phyloP scores from a whole-genome alignment of 2,329 filamentous ascomycete species.

The Cercospora brassicicola region DNA sequence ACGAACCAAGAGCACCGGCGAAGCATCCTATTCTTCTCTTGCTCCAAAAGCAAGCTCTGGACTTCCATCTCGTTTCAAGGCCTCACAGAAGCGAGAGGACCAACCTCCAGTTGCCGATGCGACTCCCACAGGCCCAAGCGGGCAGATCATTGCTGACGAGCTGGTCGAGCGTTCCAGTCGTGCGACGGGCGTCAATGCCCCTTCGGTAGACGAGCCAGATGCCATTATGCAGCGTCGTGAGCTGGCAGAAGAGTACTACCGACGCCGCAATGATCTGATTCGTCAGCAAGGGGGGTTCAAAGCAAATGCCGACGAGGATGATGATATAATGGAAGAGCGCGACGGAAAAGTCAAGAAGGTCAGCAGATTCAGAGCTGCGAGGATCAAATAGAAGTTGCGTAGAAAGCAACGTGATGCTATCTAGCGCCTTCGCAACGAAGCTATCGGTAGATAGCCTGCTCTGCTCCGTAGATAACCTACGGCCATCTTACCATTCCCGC shows the following conservation, averaged over 20 bases:
- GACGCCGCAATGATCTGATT: constrained; percentile 78
- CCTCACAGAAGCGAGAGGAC: neutral
- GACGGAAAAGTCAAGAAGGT: constrained; percentile 43
- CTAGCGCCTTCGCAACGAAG: neutral
- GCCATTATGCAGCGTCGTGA: constrained; percentile 71
- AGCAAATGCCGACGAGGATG: constrained; percentile 54
- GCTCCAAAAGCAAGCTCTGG: neutral
- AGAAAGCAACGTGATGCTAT: neutral
- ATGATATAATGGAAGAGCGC: constrained; percentile 57
- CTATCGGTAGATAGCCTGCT: neutral
- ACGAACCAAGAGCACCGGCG: constrained; percentile 29
- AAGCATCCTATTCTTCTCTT: neutral
- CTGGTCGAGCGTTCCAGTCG: constrained; percentile 53
- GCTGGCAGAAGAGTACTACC: constrained; percentile 79
- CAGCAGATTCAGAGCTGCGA: constrained; percentile 42
- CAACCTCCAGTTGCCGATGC: neutral
- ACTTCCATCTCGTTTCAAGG: neutral
- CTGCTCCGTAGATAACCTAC: no score
- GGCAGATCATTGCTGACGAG: constrained; percentile 48
- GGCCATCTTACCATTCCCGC: neutral
- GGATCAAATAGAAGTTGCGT: constrained; percentile 27
- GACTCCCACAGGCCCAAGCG: constrained; percentile 26
- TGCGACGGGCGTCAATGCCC: constrained; percentile 29
- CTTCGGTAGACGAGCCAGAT: constrained; percentile 52
- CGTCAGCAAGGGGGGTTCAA: constrained; percentile 80